A percentile compares a stretch with the other conserved stretches of the same genome.
These are phyloP conservation scores for Venturiaceae sp. DNA, from an alignment of 2,329 filamentous ascomycete species.

Conservation along the genomic window DNA sequence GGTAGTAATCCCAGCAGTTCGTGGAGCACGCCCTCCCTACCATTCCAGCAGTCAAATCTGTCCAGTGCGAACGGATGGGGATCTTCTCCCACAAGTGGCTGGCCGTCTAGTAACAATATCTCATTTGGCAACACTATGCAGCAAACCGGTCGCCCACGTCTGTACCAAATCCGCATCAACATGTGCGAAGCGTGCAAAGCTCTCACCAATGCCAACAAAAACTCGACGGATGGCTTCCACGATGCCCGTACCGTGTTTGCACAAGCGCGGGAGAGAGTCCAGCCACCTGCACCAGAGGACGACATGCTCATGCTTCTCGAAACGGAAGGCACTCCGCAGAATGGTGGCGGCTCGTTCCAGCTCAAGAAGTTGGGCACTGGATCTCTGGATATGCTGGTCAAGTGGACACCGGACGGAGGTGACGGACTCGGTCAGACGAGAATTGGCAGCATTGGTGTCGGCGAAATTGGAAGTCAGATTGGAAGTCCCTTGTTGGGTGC, in stretches of 20 bases:
- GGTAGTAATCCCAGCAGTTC: neutral
- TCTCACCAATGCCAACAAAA: constrained; percentile 33
- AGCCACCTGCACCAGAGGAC: constrained; percentile 44
- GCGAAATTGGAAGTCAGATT: constrained; percentile 8
- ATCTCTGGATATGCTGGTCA: constrained; percentile 2
- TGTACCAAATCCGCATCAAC: constrained; percentile 11
- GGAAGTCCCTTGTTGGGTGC: constrained; percentile 3
- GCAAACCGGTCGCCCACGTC: neutral
- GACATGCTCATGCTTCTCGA: constrained; percentile 82
- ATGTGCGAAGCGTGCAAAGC: constrained; percentile 56
- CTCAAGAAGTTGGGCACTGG: constrained; percentile 32
- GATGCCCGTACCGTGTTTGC: constrained; percentile 53
- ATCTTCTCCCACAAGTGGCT: neutral
- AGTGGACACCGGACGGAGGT: neutral
- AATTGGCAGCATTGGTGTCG: constrained; percentile 3
- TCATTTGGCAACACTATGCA: neutral
- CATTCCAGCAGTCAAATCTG: neutral
- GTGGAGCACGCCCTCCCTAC: neutral
- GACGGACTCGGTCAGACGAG: neutral
- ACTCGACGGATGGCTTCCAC: constrained; percentile 52
- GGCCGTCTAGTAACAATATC: neutral
- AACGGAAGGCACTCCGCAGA: constrained; percentile 75
- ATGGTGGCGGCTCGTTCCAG: constrained; percentile 85
- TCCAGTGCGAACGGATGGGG: neutral
- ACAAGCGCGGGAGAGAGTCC: constrained; percentile 38